phyloP scores from a whole-genome alignment of 108 stramenopile genomes.

The Conticribra guillardii region DNA sequence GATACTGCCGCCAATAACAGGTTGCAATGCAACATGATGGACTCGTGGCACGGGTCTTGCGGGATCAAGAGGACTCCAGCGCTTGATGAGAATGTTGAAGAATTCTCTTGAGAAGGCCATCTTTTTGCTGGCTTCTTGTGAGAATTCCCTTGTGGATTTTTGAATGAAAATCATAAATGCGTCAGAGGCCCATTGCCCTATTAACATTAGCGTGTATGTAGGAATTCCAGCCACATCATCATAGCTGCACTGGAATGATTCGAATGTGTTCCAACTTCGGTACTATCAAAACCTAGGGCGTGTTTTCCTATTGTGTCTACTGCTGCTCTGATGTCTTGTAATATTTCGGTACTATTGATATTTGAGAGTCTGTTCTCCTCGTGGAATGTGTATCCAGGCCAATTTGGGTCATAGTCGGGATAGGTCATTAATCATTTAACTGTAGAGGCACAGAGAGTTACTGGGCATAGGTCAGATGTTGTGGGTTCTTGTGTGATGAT shows the following conservation, averaged over 20 bases:
- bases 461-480: conserved; percentile 5
- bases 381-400: conserved; percentile 7
- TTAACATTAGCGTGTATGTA: too few species aligned
- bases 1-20: too few species aligned
- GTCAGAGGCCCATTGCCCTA: conserved; percentile 15
- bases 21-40: too few species aligned
- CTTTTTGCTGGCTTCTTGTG: too few species aligned
- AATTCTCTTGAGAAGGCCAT: too few species aligned
- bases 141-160: conserved; percentile 26
- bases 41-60: too few species aligned
- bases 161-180: conserved; percentile 19
- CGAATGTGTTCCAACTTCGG: conserved; percentile 32
- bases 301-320: conserved; percentile 18
- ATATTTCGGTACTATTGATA: conserved; percentile 1
- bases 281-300: conserved; percentile 11
- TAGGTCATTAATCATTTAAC: conserved; percentile 2
- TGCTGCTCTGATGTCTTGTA: too few species aligned
- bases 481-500: conserved; percentile 1
- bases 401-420: conserved; percentile 10
- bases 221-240: conserved; percentile 33
- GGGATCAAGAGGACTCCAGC: too few species aligned
- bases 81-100: too few species aligned
- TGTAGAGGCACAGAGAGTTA: conserved; percentile 3
- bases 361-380: conserved; percentile 2
- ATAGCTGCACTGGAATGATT: conserved; percentile 19